phyloP scores from a whole-genome alignment of 1,139 yeast genomes.

The Sporopachydermia cereana region DNA sequence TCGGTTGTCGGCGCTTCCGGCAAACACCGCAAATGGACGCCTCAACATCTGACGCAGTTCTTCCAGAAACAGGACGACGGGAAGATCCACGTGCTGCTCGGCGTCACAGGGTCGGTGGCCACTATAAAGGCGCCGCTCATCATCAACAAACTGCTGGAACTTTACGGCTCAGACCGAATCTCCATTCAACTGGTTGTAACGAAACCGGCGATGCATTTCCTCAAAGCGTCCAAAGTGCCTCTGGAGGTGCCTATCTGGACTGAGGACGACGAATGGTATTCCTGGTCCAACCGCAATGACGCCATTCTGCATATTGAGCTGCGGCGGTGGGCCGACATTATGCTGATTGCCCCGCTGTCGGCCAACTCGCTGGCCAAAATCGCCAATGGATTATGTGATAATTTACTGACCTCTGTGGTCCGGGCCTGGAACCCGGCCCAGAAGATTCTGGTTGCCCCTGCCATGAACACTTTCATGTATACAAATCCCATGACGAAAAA shows the following conservation, averaged over 20 bases:
- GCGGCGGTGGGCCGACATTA: constrained; percentile 90
- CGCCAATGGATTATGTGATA: constrained; percentile 85
- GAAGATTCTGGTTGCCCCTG: constrained; percentile 57
- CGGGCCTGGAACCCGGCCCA: constrained; percentile 79
- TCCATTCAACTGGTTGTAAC: constrained; percentile 62
- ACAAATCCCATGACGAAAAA: constrained; percentile 68
- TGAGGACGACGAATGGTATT: constrained; percentile 38
- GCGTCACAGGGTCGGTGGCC: constrained; percentile 69
- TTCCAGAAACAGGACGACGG: constrained; percentile 55
- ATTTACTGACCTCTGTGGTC: constrained; percentile 64
- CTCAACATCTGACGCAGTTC: constrained; percentile 39
- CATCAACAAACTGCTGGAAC: constrained; percentile 54
- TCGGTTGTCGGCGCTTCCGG: no score
- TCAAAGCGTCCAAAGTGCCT: constrained; percentile 37
- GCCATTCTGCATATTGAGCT: constrained; percentile 77
- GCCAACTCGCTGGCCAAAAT: constrained; percentile 91
- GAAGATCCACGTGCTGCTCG: constrained; percentile 58
- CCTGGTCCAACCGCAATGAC: constrained; percentile 22
- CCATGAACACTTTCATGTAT: constrained; percentile 76
- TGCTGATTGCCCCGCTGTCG: constrained; percentile 83
- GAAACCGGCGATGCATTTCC: constrained; percentile 55
- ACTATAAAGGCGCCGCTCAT: constrained; percentile 54
- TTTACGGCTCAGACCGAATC: constrained; percentile 51
- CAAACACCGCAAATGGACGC: constrained; percentile 17
- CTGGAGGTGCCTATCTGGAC: constrained; percentile 40